A percentile compares a stretch with the other conserved stretches of the same genome.
phyloP scores from a whole-genome alignment of 495 filamentous ascomycete genomes.

The Penicillium steckii region DNA sequence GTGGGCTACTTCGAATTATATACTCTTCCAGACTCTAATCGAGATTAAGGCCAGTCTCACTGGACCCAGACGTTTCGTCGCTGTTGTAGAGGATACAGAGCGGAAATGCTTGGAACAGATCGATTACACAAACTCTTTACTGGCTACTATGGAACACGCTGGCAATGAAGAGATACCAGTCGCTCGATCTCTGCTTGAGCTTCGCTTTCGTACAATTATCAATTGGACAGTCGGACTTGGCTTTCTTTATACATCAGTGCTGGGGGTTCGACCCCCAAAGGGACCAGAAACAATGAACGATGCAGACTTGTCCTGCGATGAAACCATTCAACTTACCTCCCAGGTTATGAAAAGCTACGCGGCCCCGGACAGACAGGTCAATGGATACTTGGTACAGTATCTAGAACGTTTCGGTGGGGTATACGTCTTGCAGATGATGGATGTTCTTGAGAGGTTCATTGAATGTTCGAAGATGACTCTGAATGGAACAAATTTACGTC shows the following conservation, averaged over 20 bases:
- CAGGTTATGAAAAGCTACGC: background rate
- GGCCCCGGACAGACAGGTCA: background rate
- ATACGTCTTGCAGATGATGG: background rate
- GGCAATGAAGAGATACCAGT: background rate
- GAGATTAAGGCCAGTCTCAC: background rate
- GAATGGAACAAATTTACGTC: background rate
- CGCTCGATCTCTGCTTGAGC: background rate
- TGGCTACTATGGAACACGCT: background rate
- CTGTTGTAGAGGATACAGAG: background rate
- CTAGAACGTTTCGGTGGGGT: background rate
- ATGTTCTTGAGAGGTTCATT: background rate
- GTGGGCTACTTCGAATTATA: constrained; percentile 2
- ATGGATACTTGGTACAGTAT: background rate
- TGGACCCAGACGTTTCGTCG: background rate
- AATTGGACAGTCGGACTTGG: background rate
- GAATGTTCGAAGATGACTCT: constrained; percentile 1
- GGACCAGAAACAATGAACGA: background rate
- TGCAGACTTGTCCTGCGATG: background rate
- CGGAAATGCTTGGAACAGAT: constrained; percentile 3
- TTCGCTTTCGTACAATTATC: background rate
- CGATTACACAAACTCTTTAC: background rate
- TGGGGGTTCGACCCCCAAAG: background rate
- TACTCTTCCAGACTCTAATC: background rate
- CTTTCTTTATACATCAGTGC: background rate
- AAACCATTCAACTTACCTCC: background rate